phyloP scores from a whole-genome alignment of 129 eudicot genomes.

The Escallonia rubra region DNA sequence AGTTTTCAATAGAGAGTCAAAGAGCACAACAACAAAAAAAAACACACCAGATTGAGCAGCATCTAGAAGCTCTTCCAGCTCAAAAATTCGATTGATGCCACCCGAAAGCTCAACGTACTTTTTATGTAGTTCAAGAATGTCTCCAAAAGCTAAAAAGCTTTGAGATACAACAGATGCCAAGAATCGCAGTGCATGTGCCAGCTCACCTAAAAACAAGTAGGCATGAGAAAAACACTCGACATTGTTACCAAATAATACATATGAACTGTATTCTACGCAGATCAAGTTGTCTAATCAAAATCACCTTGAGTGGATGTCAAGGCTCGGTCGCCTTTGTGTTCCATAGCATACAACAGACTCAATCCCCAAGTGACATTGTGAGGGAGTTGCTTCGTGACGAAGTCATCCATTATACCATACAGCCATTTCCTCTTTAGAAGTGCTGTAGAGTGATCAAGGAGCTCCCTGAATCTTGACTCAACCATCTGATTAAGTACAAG shows the following conservation, averaged over 20 bases:
- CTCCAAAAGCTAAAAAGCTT: conserved; percentile 98
- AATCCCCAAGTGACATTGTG: conserved; percentile 98
- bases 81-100: conserved; percentile 85
- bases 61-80: conserved; percentile 91
- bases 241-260: background rate
- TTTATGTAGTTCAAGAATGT: conserved; percentile 90
- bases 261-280: background rate
- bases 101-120: conserved; percentile 93
- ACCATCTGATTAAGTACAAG: conserved; percentile 68
- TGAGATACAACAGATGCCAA: conserved; percentile 99
- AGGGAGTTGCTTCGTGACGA: conserved; percentile 92
- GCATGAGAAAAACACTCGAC: background rate
- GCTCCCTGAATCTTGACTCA: conserved; percentile 77
- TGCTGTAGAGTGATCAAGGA: conserved; percentile 63
- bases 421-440: conserved; percentile 86
- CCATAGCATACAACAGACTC: conserved; percentile 95
- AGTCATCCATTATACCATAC: conserved; percentile 88
- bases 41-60: conserved; percentile 79
- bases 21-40: background rate
- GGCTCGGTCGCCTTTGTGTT: conserved; percentile 93
- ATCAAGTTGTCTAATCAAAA: background rate
- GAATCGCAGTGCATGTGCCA: conserved; percentile 95
- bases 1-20: too few relatives aligned
- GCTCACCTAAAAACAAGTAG: conserved; percentile 55
- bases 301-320: conserved; percentile 92